Percentiles rank a stretch among this genome's conserved stretches.
phyloP scores from a whole-genome alignment of 2,329 filamentous ascomycete species.

The Paramyrothecium sp. region DNA sequence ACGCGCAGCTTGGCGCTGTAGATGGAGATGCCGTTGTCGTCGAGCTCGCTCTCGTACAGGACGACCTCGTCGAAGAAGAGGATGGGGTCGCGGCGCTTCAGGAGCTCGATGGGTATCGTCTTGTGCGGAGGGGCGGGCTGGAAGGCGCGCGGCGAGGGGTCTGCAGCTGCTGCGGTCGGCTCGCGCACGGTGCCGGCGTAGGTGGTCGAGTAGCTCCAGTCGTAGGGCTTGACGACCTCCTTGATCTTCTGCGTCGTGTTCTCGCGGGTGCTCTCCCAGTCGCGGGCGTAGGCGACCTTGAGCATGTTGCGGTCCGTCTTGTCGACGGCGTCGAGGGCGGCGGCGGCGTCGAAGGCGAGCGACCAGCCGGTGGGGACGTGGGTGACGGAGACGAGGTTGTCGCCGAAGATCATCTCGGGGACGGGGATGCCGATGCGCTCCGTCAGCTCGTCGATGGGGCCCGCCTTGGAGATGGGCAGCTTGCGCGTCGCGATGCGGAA shows the following conservation, averaged over 20 bases:
- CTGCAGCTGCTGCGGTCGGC: conserved; percentile 11
- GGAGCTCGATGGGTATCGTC: conserved; percentile 78
- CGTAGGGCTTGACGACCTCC: conserved; percentile 92
- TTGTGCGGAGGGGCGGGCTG: conserved; percentile 24
- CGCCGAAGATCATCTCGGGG: conserved; percentile 99
- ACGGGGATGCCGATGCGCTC: conserved; percentile 78
- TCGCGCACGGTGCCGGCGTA: conserved; percentile 70
- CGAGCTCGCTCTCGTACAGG: conserved; percentile 94
- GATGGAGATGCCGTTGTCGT: conserved; percentile 93
- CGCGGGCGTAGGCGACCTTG: conserved; percentile 86
- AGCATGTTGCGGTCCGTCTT: conserved; percentile 92
- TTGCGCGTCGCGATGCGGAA: conserved; percentile 83
- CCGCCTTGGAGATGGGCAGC: conserved; percentile 90
- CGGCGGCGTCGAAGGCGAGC: conserved; percentile 78
- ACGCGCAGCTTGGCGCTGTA: conserved; percentile 89
- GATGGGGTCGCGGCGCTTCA: conserved; percentile 89
- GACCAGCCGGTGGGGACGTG: conserved; percentile 76
- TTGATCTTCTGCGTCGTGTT: conserved; percentile 84
- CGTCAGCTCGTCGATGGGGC: conserved; percentile 83
- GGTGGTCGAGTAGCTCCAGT: conserved; percentile 94
- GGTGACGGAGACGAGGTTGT: conserved; percentile 78
- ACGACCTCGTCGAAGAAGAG: conserved; percentile 96
- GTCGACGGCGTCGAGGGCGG: conserved; percentile 87
- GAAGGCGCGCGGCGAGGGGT: conserved; percentile 15
- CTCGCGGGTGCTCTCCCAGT: conserved; percentile 71